These are phyloP conservation scores for Lipomyces mesembrius DNA, from an alignment of 805 yeast genomes.

Conservation along the genomic window DNA sequence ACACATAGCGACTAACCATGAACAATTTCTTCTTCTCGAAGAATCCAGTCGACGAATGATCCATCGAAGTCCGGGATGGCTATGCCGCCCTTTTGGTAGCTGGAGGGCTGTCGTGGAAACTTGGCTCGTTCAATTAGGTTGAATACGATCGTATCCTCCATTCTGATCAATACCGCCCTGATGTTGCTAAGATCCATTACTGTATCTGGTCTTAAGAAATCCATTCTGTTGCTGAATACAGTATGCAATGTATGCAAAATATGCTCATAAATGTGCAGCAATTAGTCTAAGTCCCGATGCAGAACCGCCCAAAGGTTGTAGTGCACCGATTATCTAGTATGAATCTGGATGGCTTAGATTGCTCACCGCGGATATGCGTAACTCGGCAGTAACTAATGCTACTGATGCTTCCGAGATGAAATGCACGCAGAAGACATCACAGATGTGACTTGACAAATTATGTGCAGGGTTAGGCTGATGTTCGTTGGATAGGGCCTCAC, in stretches of 20 bases:
- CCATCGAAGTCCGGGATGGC: slow-evolving; percentile 72
- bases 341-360: too few relatives aligned
- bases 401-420: too few relatives aligned
- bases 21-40: slow-evolving; percentile 71
- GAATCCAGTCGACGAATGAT: slow-evolving; percentile 84
- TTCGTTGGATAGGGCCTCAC: too few relatives aligned
- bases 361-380: too few relatives aligned
- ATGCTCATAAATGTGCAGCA: neutral
- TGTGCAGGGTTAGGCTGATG: too few relatives aligned
- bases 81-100: slow-evolving; percentile 62
- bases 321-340: too few relatives aligned
- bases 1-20: slow-evolving; percentile 49
- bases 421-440: too few relatives aligned
- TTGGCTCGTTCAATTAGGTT: slow-evolving; percentile 92
- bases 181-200: slow-evolving; percentile 72
- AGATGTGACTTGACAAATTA: too few relatives aligned
- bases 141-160: slow-evolving; percentile 96
- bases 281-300: neutral
- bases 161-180: slow-evolving; percentile 79
- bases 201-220: slow-evolving; percentile 33
- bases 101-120: slow-evolving; percentile 73
- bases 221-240: slow-evolving; percentile 17
- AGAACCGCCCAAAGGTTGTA: too few relatives aligned
- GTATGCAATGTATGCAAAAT: neutral
- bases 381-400: too few relatives aligned